These are phyloP conservation scores for Pythium folliculosum DNA, from an alignment of 352 stramenopile species.

Conservation along the genomic window DNA sequence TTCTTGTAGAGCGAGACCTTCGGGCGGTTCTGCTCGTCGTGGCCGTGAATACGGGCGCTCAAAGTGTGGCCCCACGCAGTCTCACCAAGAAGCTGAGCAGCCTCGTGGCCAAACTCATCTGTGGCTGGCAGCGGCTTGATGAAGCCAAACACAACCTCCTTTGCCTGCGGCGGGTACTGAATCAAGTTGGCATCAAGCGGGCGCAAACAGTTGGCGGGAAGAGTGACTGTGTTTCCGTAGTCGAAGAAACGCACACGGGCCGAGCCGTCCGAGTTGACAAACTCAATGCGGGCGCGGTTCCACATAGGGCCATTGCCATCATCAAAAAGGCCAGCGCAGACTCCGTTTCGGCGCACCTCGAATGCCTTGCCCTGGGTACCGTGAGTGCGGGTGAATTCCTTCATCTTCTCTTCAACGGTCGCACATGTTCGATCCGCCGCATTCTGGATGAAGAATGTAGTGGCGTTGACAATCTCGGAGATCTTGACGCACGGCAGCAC, in stretches of 20 bases:
- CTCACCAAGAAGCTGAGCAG: conserved; percentile 87
- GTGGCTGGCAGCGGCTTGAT: conserved; percentile 82
- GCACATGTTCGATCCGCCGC: conserved; percentile 84
- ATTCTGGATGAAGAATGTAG: conserved; percentile 94
- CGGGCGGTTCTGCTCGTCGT: conserved; percentile 69
- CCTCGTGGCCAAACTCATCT: conserved; percentile 93
- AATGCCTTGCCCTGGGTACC: conserved; percentile 88
- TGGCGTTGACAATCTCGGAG: conserved; percentile 94
- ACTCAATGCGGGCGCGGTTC: conserved; percentile 94
- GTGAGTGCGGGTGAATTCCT: conserved; percentile 89
- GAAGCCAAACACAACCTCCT: conserved; percentile 85
- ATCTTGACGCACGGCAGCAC: conserved; percentile 83
- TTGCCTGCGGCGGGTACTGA: conserved; percentile 89
- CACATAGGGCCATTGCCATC: conserved; percentile 92
- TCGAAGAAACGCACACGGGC: conserved; percentile 94
- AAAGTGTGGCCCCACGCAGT: conserved; percentile 93
- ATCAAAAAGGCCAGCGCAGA: conserved; percentile 95
- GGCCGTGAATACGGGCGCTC: conserved; percentile 66
- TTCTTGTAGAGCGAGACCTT: conserved; percentile 80
- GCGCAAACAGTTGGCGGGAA: conserved; percentile 84
- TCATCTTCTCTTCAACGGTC: conserved; percentile 94
- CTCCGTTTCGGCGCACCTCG: conserved; percentile 88
- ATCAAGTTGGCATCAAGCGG: conserved; percentile 90
- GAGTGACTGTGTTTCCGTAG: conserved; percentile 93
- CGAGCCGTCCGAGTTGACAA: conserved; percentile 59